These are phyloP conservation scores for Lupinus albus DNA, from an alignment of 306 rosid genomes.

Conservation along the genomic window DNA sequence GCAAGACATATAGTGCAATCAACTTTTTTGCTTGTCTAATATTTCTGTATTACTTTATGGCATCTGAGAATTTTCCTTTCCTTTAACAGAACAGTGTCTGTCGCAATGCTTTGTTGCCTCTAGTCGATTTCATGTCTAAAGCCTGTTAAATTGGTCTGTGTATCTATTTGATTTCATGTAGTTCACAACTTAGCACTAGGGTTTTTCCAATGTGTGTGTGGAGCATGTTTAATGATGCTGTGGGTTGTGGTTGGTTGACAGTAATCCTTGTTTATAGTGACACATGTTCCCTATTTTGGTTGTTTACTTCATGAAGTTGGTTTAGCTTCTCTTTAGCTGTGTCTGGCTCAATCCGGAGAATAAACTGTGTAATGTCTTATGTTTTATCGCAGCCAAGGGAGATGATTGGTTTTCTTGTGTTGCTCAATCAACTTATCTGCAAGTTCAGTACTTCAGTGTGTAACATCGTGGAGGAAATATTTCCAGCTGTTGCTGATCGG, in stretches of 20 bases:
- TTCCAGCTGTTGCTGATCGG: conserved; percentile 77
- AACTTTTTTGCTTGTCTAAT: conserved; percentile 7
- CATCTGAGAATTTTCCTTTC: neutral
- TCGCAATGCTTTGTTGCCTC: neutral
- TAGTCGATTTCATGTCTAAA: conserved; percentile 4
- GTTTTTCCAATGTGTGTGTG: neutral
- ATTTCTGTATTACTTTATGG: conserved; percentile 5
- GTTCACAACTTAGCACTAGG: neutral
- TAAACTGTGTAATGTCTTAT: conserved; percentile 27
- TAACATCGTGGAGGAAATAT: conserved; percentile 81
- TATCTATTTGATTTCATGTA: neutral
- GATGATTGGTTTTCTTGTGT: conserved; percentile 72
- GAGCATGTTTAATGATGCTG: conserved; percentile 18
- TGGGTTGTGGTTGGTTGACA: conserved; percentile 21
- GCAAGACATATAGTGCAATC: neutral
- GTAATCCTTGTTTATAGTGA: neutral
- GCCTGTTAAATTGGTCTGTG: neutral
- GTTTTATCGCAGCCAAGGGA: conserved; percentile 81
- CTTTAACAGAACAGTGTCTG: neutral
- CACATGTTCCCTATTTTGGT: conserved; percentile 13
- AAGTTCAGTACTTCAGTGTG: conserved; percentile 72
- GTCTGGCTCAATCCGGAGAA: neutral
- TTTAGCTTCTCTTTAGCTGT: conserved; percentile 9
- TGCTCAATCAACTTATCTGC: conserved; percentile 92
- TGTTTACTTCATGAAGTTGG: conserved; percentile 24